These are phyloP conservation scores for Blastomyces percursus DNA, from an alignment of 2,329 filamentous ascomycete genomes.

Conservation along the genomic window DNA sequence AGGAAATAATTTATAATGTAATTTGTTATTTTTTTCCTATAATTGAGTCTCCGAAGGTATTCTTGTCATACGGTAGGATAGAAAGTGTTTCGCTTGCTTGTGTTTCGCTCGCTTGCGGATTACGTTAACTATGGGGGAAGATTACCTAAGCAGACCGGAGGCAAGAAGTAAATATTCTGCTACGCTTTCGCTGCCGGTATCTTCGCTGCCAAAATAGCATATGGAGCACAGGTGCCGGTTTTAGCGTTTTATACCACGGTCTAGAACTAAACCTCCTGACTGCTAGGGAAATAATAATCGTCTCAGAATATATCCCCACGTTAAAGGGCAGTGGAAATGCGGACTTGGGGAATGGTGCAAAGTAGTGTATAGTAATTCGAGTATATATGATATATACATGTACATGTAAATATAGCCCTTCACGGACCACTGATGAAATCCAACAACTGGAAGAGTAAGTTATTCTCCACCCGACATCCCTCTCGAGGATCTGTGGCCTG, in stretches of 20 bases:
- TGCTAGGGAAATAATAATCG: neutral
- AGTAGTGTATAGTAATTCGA: neutral
- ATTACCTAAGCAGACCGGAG: too few species aligned
- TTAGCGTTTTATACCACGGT: neutral
- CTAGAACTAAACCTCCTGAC: neutral
- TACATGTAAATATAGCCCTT: neutral
- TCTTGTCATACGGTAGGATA: too few species aligned
- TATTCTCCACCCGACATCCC: slow-evolving; percentile 1
- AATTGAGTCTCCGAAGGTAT: too few species aligned
- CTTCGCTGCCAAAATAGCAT: too few species aligned
- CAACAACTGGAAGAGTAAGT: slow-evolving; percentile 3
- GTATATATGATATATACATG: neutral
- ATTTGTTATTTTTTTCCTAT: too few species aligned
- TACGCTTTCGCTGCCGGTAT: too few species aligned
- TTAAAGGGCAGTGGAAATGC: neutral
- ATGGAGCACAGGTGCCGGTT: too few species aligned
- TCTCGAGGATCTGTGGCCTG: neutral
- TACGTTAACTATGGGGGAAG: too few species aligned
- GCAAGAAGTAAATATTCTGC: too few species aligned
- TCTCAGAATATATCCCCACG: neutral
- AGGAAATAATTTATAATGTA: too few species aligned
- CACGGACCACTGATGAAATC: slow-evolving; percentile 1
- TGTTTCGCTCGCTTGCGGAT: too few species aligned
- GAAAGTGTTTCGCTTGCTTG: too few species aligned
- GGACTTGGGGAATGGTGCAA: neutral